Evolutionary conservation across 371 early-diverging fungal species (phyloP), one percentile per base, ranked within the genome.

Genomic region (Apophysomyces elegans): DNA sequence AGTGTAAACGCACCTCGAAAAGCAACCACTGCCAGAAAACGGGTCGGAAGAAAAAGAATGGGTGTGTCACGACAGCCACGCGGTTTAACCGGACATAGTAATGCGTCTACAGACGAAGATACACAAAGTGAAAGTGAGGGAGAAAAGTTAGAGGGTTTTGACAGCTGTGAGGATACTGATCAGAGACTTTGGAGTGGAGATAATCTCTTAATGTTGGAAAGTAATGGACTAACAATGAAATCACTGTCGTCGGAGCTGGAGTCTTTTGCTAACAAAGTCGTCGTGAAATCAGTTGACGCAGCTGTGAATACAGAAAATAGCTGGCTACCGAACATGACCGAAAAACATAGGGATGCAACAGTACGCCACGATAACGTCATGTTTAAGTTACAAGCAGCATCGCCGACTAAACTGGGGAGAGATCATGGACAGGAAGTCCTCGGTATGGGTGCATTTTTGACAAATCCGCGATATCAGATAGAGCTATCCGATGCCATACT

Each of bases 221-320:
- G 0, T 2, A 36, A 39, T 36, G 58, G 39, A 9, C 32, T 6
- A 37, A 37, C 13, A 12, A 58, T 58, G 58, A 58, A 37, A 58
- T 32, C 58, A 6, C 47, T 61, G 41, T 61, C 54, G 21, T 50
- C 54, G 7, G 54, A 50, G 11, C 32, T 50, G 2, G 54, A 26
- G 21, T 21, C 5, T 26, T 21, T 50, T 21, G 54, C 9, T 26
- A 11, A 5, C 18, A 21, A 21, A 8, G 21, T 50, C 21, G 21
- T 5, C 9, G 16, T 21, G 5, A 4, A 50, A 21, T 21, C 54
- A 11, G 54, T 50, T 5, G 54, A 50, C 11, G 54, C 21, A 9
- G 54, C 18, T 1, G 54, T 50, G 54, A 50, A 50, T 50, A 50
- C 54, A 7, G 54, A 50, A 26, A 26, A 26, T 26, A 26, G 32